Base-by-base conservation (phyloP, 2,329 filamentous ascomycete species). In the Diaporthe australafricana region DNA sequence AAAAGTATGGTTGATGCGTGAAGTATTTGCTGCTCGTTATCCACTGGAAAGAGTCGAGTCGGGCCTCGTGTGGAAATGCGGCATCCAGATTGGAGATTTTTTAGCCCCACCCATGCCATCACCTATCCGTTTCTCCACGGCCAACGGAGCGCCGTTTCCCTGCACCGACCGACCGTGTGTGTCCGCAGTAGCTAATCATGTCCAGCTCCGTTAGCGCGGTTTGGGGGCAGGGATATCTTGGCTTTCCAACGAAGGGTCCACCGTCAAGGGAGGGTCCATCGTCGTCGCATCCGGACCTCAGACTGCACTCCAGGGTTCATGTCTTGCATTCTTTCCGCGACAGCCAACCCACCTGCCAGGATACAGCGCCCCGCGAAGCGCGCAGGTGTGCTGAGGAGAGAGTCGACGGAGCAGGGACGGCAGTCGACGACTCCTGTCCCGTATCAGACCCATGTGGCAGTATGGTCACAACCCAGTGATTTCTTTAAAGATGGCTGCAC, bases 51-150 rank as follows among this genome's bases (percentile, higher is more conserved):
- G 53, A 35, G 53, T 17, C 47, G 42, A 12, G 53, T 32, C 30
- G 55, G 38, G 47, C 55, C 45, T 40, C 70, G 70, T 72, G 70
- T 32, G 48, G 27, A 32, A 55, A 63, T 68, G 70, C 55, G 56
- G 70, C 25, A 38, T 53, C 30, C 60, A 66, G 50, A 71, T 67
- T 71, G 69, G 67, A 55, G 50, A 48, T 60, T 69, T 69, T 69
- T 60, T 69, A n/a, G n/a, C n/a, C 30, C n/a, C 11, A 35, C 32
- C 27, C n/a, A 2, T 32, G 25, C 50, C 9, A 5, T 30, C 50
- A 27, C 30, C 3, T 6, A 20, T 60, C 53, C 67, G 67, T 69
- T 60, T 56, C 53, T 20, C 53, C 25, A 40, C 7, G 22, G 47
- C 48, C 48, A 55, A 52, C 65, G 40, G 67, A 48, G 14, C 56